These are phyloP conservation scores for Candida dubliniensis DNA, from an alignment of 1,139 yeast species.

Conservation along the genomic window DNA sequence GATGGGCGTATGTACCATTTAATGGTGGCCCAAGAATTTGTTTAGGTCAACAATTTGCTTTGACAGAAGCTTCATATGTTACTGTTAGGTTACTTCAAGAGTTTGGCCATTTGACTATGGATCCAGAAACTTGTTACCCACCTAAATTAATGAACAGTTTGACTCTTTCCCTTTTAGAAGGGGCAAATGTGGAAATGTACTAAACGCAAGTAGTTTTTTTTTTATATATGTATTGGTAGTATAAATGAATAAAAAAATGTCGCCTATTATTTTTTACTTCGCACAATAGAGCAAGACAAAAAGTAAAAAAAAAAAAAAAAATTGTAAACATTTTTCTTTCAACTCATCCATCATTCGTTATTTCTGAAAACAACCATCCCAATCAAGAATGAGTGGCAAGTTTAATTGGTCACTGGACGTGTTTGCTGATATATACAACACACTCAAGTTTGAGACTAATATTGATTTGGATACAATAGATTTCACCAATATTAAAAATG, in stretches of 20 bases:
- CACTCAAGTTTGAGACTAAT: conserved; percentile 29
- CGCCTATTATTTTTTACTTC: not conserved
- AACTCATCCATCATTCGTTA: not conserved
- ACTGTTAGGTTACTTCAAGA: conserved; percentile 31
- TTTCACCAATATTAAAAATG: conserved; percentile 37
- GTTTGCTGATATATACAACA: conserved; percentile 38
- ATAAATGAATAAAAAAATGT: not conserved
- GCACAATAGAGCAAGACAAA: not conserved
- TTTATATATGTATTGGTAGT: too few relatives aligned
- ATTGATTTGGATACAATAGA: conserved; percentile 25
- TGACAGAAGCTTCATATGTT: conserved; percentile 42
- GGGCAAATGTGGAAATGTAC: conserved; percentile 18
- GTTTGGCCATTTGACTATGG: conserved; percentile 29
- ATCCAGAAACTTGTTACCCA: conserved; percentile 22
- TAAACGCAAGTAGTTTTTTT: conserved; percentile 1
- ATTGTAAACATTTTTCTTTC: not conserved
- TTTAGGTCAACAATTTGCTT: conserved; percentile 48
- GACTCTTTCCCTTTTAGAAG: conserved; percentile 28
- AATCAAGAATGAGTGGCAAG: conserved; percentile 4
- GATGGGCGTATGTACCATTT: conserved; percentile 47
- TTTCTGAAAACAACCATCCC: too few relatives aligned
- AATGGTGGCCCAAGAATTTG: conserved; percentile 48
- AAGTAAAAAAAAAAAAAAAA: not conserved
- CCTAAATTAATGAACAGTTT: conserved; percentile 32
- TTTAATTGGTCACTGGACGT: conserved; percentile 36